Evolutionary conservation across 345 rosid genomes (phyloP).

Genomic region (Populus pruinosa): DNA sequence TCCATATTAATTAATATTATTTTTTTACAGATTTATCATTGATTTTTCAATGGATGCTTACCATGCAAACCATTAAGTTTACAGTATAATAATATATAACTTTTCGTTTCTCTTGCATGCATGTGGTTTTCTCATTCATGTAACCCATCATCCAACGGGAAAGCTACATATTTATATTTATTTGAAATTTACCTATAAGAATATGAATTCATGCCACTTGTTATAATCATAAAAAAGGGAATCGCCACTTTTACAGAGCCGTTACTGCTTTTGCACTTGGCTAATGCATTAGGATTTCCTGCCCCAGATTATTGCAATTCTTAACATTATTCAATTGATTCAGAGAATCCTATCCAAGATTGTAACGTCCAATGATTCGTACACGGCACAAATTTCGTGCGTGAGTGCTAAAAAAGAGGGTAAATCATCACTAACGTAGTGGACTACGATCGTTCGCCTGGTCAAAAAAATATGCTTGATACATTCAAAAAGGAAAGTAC

Average conservation of each 20-base stretch:
- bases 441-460: background rate
- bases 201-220: too few relatives aligned
- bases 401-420: background rate
- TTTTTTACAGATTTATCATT: background rate
- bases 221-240: background rate
- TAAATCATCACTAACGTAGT: too few relatives aligned
- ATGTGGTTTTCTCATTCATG: background rate
- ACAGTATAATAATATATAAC: background rate
- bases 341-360: slow-evolving; percentile 1
- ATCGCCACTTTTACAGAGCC: background rate
- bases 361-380: background rate
- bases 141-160: background rate
- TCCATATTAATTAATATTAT: too few relatives aligned
- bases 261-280: too few relatives aligned
- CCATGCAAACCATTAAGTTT: background rate
- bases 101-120: background rate
- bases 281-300: background rate
- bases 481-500: background rate
- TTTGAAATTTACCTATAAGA: background rate
- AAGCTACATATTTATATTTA: background rate
- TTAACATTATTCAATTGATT: background rate
- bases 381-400: background rate
- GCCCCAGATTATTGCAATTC: background rate
- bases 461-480: background rate
- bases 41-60: background rate